phyloP scores from a whole-genome alignment of 1,284 basidiomycete genomes.

The Marasmius tenuissimus region DNA sequence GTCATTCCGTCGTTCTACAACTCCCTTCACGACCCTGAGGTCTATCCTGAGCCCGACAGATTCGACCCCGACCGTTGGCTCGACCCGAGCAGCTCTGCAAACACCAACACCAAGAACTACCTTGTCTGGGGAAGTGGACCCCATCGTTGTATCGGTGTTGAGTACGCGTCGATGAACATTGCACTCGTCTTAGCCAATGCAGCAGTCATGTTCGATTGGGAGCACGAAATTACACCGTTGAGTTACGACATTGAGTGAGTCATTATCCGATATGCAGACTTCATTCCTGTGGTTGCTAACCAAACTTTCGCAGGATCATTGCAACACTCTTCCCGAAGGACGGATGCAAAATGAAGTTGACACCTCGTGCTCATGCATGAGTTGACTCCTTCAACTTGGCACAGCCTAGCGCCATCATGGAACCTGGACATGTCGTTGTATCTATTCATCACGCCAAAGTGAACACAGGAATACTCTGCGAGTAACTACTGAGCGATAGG shows the following conservation, averaged over 20 bases:
- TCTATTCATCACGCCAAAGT: no score
- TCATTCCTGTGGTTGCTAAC: constrained; percentile 7
- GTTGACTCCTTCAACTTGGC: not conserved
- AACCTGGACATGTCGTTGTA: no score
- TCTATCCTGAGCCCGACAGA: constrained; percentile 86
- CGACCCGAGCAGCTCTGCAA: constrained; percentile 77
- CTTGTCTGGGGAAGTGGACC: constrained; percentile 95
- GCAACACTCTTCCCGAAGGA: constrained; percentile 97
- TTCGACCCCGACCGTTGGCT: constrained; percentile 94
- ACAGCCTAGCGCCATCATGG: not conserved
- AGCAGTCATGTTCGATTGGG: constrained; percentile 81
- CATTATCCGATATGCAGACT: constrained; percentile 6
- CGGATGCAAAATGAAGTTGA: constrained; percentile 81
- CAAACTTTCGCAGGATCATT: constrained; percentile 60
- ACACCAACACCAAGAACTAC: constrained; percentile 91
- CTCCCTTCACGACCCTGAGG: constrained; percentile 86
- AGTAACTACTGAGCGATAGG: no score
- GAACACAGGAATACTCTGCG: no score
- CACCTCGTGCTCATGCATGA: constrained; percentile 41
- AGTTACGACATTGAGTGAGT: constrained; percentile 85
- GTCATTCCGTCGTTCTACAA: constrained; percentile 97
- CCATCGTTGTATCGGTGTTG: constrained; percentile 90
- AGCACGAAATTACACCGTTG: constrained; percentile 80
- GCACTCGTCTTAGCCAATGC: constrained; percentile 87
- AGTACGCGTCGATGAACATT: constrained; percentile 94